Evolutionary conservation across 83 land plant species (phyloP).

Genomic region (Diphasiastrum complanatum): DNA sequence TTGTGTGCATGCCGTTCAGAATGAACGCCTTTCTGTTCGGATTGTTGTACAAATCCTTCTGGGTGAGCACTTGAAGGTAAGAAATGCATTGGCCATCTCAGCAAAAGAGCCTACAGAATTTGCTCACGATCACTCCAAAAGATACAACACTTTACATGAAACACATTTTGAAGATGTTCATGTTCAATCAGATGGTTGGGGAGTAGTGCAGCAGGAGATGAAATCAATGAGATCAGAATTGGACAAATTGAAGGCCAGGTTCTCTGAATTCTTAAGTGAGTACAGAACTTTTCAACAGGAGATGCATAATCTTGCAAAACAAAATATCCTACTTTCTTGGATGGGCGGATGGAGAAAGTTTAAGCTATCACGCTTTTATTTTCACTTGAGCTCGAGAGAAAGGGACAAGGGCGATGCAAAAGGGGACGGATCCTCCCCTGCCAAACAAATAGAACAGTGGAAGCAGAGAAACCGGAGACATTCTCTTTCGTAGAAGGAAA

Average conservation of each 20-base stretch:
- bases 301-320: neutral
- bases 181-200: too few species aligned
- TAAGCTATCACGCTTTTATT: too few species aligned
- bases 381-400: too few species aligned
- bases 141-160: neutral
- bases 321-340: neutral
- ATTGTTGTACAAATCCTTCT: neutral
- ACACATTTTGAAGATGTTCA: neutral
- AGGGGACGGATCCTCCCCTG: too few species aligned
- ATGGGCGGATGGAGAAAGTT: neutral
- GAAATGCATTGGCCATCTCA: too few species aligned
- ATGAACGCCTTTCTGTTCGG: neutral
- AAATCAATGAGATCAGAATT: neutral
- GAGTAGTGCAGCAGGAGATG: neutral
- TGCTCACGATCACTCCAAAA: neutral
- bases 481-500: too few species aligned
- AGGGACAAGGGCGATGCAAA: too few species aligned
- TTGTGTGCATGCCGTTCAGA: neutral
- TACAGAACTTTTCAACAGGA: neutral
- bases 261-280: neutral
- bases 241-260: neutral
- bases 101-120: neutral
- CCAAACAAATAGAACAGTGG: too few species aligned
- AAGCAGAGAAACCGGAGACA: too few species aligned
- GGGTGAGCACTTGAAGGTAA: neutral